Evolutionary conservation across 2,329 filamentous ascomycete species (phyloP).

Genomic region (Sporothrix pseudoabietina): DNA sequence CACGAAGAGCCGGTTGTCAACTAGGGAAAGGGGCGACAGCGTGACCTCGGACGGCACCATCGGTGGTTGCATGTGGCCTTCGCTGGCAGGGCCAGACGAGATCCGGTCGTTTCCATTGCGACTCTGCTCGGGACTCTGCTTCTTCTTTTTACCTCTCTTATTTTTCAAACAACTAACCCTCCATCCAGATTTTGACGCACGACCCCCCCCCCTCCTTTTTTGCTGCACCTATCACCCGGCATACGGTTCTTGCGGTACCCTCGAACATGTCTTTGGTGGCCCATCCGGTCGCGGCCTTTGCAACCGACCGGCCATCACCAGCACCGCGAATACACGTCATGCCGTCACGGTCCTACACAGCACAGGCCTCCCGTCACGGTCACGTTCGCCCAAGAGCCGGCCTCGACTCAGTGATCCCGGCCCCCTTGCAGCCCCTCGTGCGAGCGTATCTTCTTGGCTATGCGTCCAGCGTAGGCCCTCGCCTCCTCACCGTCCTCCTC

Average conservation of each 20-base stretch:
- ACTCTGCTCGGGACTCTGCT: neutral
- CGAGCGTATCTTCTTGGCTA: constrained; percentile 65
- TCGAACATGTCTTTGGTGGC: neutral
- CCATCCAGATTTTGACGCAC: neutral
- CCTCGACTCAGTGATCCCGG: constrained; percentile 47
- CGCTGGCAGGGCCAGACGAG: neutral
- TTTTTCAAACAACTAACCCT: neutral
- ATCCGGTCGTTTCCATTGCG: neutral
- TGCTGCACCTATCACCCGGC: neutral
- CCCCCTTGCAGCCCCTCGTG: constrained; percentile 56
- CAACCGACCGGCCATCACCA: neutral
- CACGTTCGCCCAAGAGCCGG: neutral
- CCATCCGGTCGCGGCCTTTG: constrained; percentile 5
- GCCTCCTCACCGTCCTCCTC: constrained; percentile 57
- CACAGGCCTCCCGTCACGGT: neutral
- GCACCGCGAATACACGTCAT: neutral
- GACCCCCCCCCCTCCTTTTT: neutral
- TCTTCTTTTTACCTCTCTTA: neutral
- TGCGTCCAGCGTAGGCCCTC: constrained; percentile 59
- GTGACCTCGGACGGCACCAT: neutral
- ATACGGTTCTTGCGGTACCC: neutral
- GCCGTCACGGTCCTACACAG: neutral
- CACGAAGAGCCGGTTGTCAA: neutral
- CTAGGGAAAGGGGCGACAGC: neutral
- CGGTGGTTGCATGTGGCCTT: neutral